Evolutionary conservation across 345 rosid genomes (phyloP).

Genomic region (Eucalyptus marginata): DNA sequence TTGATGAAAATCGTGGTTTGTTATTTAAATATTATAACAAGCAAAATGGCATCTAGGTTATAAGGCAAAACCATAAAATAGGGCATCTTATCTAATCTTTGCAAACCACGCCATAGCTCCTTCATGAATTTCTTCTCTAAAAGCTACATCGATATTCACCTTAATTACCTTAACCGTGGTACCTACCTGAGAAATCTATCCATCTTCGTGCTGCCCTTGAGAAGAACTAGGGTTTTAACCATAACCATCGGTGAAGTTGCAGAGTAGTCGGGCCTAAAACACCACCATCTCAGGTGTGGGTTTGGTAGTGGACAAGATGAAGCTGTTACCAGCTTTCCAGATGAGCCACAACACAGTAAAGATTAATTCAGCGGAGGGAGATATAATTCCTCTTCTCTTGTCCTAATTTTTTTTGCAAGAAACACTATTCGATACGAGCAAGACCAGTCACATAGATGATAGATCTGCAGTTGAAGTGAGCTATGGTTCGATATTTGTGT

Average conservation of each 20-base stretch:
- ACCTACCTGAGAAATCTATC: not conserved
- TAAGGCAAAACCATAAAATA: not conserved
- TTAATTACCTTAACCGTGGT: not conserved
- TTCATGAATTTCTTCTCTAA: not conserved
- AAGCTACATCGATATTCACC: not conserved
- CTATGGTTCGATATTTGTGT: not conserved
- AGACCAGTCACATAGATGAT: not conserved
- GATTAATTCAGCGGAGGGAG: not conserved
- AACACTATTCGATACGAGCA: not conserved
- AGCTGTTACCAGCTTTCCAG: not conserved
- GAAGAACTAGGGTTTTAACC: not conserved
- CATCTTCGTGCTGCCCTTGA: not conserved
- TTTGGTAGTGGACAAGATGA: not conserved
- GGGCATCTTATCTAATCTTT: not conserved
- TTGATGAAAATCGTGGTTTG: rapidly evolving
- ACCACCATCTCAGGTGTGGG: not conserved
- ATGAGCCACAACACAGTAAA: not conserved
- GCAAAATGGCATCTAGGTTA: not conserved
- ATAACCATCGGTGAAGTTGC: not conserved
- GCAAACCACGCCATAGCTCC: not conserved
- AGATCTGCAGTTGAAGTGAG: not conserved
- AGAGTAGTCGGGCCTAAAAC: not conserved
- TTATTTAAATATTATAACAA: not conserved
- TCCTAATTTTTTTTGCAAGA: not conserved
- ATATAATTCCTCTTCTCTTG: not conserved